Percentiles rank a stretch among this genome's conserved stretches.
Conservation (phyloP, 306 rosid genomes). For the Malus asiatica region DNA sequence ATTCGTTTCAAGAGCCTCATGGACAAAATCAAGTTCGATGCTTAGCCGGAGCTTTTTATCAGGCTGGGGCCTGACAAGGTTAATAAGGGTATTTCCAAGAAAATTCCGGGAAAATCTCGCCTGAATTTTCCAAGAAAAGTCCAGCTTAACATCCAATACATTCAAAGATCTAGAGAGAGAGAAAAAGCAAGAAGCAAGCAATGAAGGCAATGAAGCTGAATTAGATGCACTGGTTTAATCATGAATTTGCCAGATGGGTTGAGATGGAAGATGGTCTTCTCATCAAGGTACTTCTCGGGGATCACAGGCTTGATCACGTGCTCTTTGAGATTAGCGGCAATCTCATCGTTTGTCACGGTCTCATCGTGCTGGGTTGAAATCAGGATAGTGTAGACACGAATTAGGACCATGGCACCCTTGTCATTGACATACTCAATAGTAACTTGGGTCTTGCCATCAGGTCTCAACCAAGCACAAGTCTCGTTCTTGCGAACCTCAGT, state of each 20-base stretch:
- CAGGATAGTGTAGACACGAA: conserved; percentile 75
- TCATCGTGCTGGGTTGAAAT: conserved; percentile 83
- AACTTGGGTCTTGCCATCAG: conserved; percentile 87
- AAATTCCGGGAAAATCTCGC: too few species aligned
- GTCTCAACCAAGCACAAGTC: conserved; percentile 77
- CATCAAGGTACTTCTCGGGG: conserved; percentile 75
- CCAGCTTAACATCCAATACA: too few species aligned
- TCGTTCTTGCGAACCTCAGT: conserved; percentile 78
- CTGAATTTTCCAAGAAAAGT: too few species aligned
- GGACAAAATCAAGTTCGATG: too few species aligned
- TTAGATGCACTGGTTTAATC: conserved; percentile 1
- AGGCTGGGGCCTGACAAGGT: too few species aligned
- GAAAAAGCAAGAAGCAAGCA: too few species aligned
- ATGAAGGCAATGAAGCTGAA: too few species aligned
- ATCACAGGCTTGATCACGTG: conserved; percentile 81
- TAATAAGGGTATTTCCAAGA: too few species aligned
- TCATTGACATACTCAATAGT: conserved; percentile 82
- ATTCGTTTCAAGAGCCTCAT: too few species aligned
- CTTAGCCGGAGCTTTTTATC: too few species aligned
- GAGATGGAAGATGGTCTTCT: conserved; percentile 77
- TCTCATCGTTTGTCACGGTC: conserved; percentile 81
- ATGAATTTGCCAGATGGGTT: conserved; percentile 88
- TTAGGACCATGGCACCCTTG: conserved; percentile 74
- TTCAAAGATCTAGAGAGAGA: too few species aligned
- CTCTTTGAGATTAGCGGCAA: conserved; percentile 73